Evolutionary conservation across 768 basidiomycete genomes (phyloP).

Genomic region (Tephrocybe sp.): DNA sequence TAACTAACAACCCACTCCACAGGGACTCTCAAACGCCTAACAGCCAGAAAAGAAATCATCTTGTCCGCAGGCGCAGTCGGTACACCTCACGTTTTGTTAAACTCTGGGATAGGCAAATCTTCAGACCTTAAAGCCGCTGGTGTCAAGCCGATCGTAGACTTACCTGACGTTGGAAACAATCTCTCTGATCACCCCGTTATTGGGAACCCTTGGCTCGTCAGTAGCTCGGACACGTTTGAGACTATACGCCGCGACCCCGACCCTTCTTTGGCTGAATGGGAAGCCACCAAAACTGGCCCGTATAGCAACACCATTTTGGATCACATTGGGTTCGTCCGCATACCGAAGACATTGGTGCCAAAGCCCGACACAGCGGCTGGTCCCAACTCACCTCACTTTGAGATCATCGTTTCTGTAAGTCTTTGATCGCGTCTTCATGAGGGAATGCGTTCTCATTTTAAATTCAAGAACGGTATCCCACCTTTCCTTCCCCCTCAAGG

Average conservation of each 20-base stretch:
- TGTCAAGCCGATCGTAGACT: slow-evolving; percentile 25
- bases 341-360: slow-evolving; percentile 16
- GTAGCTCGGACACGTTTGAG: slow-evolving; percentile 26
- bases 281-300: slow-evolving; percentile 25
- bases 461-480: slow-evolving; percentile 7
- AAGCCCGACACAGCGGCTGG: slow-evolving; percentile 29
- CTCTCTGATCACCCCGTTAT: slow-evolving; percentile 31
- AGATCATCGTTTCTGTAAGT: slow-evolving; percentile 27
- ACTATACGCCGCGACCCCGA: slow-evolving; percentile 16
- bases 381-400: slow-evolving; percentile 29
- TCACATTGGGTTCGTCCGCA: slow-evolving; percentile 26
- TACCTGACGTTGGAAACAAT: slow-evolving; percentile 35
- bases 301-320: slow-evolving; percentile 22
- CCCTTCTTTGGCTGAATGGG: slow-evolving; percentile 24
- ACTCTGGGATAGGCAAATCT: slow-evolving; percentile 34
- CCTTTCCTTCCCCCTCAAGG: slow-evolving; percentile 7
- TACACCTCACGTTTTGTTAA: slow-evolving; percentile 34
- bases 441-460: neutral
- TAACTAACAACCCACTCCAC: neutral
- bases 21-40: slow-evolving; percentile 11
- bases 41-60: slow-evolving; percentile 53
- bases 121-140: slow-evolving; percentile 21
- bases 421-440: neutral
- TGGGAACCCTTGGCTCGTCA: slow-evolving; percentile 22
- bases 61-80: slow-evolving; percentile 37